phyloP scores from a whole-genome alignment of 169 alveolate genomes.

The Plasmodium chabaudi region DNA sequence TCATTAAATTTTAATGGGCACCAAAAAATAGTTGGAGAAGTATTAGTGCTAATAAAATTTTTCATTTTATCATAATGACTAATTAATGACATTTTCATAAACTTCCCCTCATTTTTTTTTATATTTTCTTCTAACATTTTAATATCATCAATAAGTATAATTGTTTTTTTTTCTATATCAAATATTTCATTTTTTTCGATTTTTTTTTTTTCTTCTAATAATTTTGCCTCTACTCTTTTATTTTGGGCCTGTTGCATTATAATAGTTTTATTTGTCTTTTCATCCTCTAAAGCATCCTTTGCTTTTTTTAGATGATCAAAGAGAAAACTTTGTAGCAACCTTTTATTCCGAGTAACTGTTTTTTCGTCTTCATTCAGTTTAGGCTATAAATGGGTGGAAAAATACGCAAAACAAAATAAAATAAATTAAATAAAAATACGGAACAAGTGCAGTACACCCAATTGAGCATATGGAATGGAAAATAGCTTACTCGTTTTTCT shows the following conservation, averaged over 20 bases:
- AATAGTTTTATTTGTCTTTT: constrained; percentile 77
- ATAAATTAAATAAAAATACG: not conserved
- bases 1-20: constrained; percentile 80
- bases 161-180: constrained; percentile 73
- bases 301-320: constrained; percentile 82
- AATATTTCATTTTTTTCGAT: constrained; percentile 77
- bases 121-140: constrained; percentile 34
- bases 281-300: constrained; percentile 80
- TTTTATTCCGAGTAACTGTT: constrained; percentile 78
- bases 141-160: constrained; percentile 49
- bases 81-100: constrained; percentile 76
- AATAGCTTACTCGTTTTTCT: constrained; percentile 60
- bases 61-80: constrained; percentile 83
- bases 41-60: constrained; percentile 83
- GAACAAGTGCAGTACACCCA: not conserved
- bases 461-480: not conserved
- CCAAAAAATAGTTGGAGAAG: constrained; percentile 86
- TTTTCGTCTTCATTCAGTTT: constrained; percentile 75
- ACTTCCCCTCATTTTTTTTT: constrained; percentile 55
- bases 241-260: constrained; percentile 39
- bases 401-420: not conserved
- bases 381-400: constrained; percentile 54
- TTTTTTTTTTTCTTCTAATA: constrained; percentile 79
- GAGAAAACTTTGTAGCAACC: constrained; percentile 78
- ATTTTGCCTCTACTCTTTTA: constrained; percentile 60